Percentiles rank a stretch among this genome's conserved stretches.
Conservation (phyloP, 495 filamentous ascomycete genomes). For the Podospora sp. region DNA sequence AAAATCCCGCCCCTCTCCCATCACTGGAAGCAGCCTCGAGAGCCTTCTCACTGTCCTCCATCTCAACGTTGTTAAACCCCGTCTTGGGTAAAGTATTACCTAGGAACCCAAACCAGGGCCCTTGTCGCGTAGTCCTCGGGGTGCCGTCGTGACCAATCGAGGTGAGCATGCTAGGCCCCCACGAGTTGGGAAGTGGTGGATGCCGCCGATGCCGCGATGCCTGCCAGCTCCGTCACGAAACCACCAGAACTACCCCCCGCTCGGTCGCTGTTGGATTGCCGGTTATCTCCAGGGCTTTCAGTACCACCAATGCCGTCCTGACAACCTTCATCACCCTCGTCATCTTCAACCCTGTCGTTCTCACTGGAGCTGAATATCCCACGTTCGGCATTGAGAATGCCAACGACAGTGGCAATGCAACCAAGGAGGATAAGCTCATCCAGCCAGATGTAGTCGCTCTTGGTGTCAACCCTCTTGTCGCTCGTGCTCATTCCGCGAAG, state of each 20-base stretch:
- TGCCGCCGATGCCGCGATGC: no score
- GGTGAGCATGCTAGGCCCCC: no score
- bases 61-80: no score
- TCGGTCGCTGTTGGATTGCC: background rate
- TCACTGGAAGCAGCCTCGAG: no score
- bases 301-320: background rate
- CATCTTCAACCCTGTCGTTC: background rate
- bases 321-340: background rate
- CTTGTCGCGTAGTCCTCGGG: no score
- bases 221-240: background rate
- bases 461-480: background rate
- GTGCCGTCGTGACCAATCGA: no score
- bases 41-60: no score
- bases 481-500: background rate
- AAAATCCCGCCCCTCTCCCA: no score
- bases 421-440: slow-evolving; percentile 1
- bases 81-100: no score
- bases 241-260: background rate
- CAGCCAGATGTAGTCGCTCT: slow-evolving; percentile 7
- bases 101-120: no score
- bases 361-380: background rate
- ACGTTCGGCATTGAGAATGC: background rate
- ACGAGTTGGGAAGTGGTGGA: no score
- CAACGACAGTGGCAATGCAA: background rate
- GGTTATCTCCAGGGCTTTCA: background rate